Conservation (phyloP, 345 rosid species). For the Gynandropsis gynandra region DNA sequence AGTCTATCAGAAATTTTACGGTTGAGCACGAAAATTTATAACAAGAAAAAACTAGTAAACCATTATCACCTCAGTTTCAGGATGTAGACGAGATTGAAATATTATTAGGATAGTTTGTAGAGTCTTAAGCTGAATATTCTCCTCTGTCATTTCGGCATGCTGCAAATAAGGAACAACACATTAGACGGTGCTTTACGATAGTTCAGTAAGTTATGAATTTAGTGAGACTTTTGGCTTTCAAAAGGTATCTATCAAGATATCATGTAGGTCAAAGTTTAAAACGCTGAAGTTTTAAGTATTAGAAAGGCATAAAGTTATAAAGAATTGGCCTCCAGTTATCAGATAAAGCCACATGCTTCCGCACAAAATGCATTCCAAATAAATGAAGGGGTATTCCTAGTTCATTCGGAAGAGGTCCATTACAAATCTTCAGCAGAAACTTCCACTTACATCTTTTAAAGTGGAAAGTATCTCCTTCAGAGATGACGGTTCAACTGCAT, state of each 20-base stretch:
- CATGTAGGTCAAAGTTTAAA: not conserved
- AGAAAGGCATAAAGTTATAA: not conserved
- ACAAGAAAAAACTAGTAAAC: constrained; percentile 16
- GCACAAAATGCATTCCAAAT: not conserved
- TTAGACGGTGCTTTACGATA: constrained; percentile 21
- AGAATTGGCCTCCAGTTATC: constrained; percentile 2
- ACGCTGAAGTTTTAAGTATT: not conserved
- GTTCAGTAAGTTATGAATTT: not conserved
- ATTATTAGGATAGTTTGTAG: constrained; percentile 87
- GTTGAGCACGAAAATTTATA: constrained; percentile 13
- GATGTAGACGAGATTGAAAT: constrained; percentile 87
- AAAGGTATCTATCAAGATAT: constrained; percentile 4
- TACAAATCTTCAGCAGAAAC: not conserved
- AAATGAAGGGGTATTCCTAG: not conserved
- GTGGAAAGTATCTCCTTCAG: constrained; percentile 71
- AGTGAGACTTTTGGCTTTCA: constrained; percentile 1
- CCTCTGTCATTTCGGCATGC: constrained; percentile 97
- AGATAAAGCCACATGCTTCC: not conserved
- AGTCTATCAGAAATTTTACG: constrained; percentile 9
- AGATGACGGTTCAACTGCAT: constrained; percentile 83
- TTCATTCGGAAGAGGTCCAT: not conserved
- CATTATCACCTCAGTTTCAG: constrained; percentile 67
- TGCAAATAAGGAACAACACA: constrained; percentile 31
- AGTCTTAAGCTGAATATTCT: constrained; percentile 87
- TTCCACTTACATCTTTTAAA: constrained; percentile 68